Conservation (phyloP, 768 basidiomycete genomes). For the Hygrocybe punicea region DNA sequence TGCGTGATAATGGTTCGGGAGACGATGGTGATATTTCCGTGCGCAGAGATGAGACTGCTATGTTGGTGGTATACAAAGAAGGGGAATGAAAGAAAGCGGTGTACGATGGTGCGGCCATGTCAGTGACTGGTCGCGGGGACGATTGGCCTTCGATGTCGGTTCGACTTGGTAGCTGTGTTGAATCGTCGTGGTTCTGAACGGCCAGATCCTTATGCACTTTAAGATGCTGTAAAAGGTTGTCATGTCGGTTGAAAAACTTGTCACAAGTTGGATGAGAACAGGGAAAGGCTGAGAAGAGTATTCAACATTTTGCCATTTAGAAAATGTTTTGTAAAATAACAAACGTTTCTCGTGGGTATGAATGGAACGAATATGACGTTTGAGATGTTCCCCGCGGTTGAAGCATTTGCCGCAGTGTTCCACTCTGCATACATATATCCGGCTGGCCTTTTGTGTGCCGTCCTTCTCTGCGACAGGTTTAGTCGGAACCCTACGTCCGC, state of each 20-base stretch:
- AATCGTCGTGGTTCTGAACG: neutral
- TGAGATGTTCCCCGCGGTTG: conserved; percentile 70
- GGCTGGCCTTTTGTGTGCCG: conserved; percentile 19
- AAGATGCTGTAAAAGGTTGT: conserved; percentile 77
- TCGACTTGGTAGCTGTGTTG: neutral
- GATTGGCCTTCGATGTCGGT: neutral
- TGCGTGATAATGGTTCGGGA: neutral
- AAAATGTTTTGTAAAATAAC: conserved; percentile 31
- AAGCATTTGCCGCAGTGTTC: conserved; percentile 72
- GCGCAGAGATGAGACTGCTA: conserved; percentile 16
- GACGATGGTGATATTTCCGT: conserved; percentile 11
- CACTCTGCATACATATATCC: conserved; percentile 60
- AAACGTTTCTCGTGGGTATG: conserved; percentile 76
- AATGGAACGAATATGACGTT: conserved; percentile 70
- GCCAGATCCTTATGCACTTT: conserved; percentile 56
- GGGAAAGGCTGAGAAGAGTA: conserved; percentile 53
- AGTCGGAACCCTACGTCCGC: conserved; percentile 73
- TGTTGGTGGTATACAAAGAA: conserved; percentile 7
- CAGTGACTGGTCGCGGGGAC: neutral
- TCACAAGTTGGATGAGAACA: conserved; percentile 66
- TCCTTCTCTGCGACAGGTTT: conserved; percentile 19
- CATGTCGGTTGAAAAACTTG: conserved; percentile 74
- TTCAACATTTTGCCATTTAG: neutral
- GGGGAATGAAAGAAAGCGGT: conserved; percentile 8
- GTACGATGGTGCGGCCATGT: conserved; percentile 7